These are phyloP conservation scores for Xerocomus spinulosus DNA, from an alignment of 768 basidiomycete genomes.

Conservation along the genomic window DNA sequence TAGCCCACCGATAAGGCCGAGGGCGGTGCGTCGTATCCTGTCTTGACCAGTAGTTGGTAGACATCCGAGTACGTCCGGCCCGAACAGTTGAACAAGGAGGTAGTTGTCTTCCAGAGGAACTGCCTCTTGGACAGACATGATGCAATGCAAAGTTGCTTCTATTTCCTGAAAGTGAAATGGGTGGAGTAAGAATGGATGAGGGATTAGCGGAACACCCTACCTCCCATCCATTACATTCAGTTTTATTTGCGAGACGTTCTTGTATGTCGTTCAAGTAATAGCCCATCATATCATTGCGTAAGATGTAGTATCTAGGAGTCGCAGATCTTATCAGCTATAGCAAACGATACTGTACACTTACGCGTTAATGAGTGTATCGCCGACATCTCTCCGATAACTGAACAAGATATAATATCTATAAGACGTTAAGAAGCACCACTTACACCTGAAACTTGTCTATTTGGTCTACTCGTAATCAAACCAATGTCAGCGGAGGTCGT, in stretches of 20 bases:
- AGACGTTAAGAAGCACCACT: conserved; percentile 25
- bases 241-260: conserved; percentile 44
- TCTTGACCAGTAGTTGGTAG: conserved; percentile 61
- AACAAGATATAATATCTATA: background rate
- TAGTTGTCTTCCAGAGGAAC: conserved; percentile 54
- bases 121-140: conserved; percentile 86
- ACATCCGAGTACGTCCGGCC: conserved; percentile 61
- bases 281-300: conserved; percentile 78
- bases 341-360: conserved; percentile 35
- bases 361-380: conserved; percentile 87
- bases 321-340: conserved; percentile 5
- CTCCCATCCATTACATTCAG: conserved; percentile 65
- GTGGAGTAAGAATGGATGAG: background rate
- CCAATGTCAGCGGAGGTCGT: conserved; percentile 3
- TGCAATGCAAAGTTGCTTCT: conserved; percentile 82
- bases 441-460: conserved; percentile 75
- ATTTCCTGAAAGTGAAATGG: conserved; percentile 53
- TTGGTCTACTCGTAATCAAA: conserved; percentile 50
- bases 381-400: conserved; percentile 81
- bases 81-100: conserved; percentile 63
- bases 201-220: conserved; percentile 34
- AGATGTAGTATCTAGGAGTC: conserved; percentile 69
- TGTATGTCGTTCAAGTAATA: conserved; percentile 62
- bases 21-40: conserved; percentile 67
- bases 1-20: conserved; percentile 71